A percentile compares a stretch with the other conserved stretches of the same genome.
These are phyloP conservation scores for Trichoderma asperelloides DNA, from an alignment of 495 filamentous ascomycete species.

Conservation along the genomic window DNA sequence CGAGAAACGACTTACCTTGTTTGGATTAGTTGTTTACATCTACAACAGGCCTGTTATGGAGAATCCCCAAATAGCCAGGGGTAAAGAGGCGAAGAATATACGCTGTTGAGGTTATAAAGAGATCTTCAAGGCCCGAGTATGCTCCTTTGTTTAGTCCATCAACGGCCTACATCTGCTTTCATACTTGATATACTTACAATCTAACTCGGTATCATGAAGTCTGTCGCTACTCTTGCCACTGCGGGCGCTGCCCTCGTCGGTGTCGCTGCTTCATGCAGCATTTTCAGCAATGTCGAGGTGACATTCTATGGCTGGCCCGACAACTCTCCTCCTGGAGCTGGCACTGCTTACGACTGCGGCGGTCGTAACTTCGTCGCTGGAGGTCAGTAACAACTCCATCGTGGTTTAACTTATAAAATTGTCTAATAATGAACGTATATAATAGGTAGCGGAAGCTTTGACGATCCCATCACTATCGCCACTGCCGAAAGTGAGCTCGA, in stretches of 20 bases:
- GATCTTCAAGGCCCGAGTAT: not conserved
- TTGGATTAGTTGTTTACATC: not conserved
- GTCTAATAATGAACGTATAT: no score
- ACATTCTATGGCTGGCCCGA: conserved; percentile 34
- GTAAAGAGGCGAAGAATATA: no score
- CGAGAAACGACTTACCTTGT: not conserved
- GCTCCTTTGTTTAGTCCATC: no score
- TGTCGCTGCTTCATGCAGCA: not conserved
- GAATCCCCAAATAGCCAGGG: no score
- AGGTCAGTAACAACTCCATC: conserved; percentile 11
- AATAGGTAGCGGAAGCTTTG: not conserved
- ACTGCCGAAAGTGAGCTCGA: conserved; percentile 11
- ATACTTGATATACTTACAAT: no score
- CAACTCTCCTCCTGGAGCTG: conserved; percentile 32
- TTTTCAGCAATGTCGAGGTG: conserved; percentile 2
- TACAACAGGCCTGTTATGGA: no score
- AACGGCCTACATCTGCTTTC: no score
- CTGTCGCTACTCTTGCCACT: not conserved
- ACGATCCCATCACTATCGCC: not conserved
- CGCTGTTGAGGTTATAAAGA: not conserved
- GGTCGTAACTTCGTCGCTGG: conserved; percentile 24
- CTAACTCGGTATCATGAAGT: not conserved
- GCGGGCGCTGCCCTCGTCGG: not conserved
- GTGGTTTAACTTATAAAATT: no score
- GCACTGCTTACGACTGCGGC: conserved; percentile 29